Percentiles rank a stretch among this genome's conserved stretches.
Conservation (phyloP, 345 rosid genomes). For the Eucalyptus decipiens region DNA sequence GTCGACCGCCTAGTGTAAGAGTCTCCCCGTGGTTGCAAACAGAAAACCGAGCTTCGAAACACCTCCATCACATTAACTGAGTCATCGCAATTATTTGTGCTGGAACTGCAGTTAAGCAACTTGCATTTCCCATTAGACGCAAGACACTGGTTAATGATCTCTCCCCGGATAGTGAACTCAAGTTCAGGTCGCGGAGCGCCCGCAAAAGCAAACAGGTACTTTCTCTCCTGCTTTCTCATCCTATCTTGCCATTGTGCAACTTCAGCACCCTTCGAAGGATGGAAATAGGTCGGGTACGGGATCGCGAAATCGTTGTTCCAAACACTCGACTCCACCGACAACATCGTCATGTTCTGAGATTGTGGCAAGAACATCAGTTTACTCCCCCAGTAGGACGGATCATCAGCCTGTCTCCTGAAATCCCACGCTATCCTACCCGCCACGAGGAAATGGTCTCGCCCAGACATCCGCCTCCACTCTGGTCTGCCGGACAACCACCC, state of each 20-base stretch:
- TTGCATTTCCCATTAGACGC: constrained; percentile 24
- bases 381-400: constrained; percentile 57
- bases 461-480: constrained; percentile 48
- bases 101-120: constrained; percentile 45
- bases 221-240: constrained; percentile 24
- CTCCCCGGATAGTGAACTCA: constrained; percentile 37
- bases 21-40: constrained; percentile 63
- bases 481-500: constrained; percentile 28
- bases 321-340: constrained; percentile 48
- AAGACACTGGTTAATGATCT: constrained; percentile 51
- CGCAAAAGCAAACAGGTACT: constrained; percentile 40
- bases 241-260: constrained; percentile 39
- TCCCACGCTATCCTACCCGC: constrained; percentile 74
- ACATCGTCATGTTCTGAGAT: constrained; percentile 49
- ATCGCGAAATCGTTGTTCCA: constrained; percentile 61
- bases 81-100: constrained; percentile 32
- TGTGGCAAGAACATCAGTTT: constrained; percentile 57
- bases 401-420: constrained; percentile 47
- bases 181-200: constrained; percentile 57
- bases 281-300: constrained; percentile 60
- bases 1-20: constrained; percentile 54
- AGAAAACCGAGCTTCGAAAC: constrained; percentile 42
- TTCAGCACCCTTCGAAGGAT: constrained; percentile 26
- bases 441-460: constrained; percentile 60
- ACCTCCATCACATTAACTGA: constrained; percentile 52